These are phyloP conservation scores for Raffaelea ambrosiae DNA, from an alignment of 2,329 filamentous ascomycete species.

Conservation along the genomic window DNA sequence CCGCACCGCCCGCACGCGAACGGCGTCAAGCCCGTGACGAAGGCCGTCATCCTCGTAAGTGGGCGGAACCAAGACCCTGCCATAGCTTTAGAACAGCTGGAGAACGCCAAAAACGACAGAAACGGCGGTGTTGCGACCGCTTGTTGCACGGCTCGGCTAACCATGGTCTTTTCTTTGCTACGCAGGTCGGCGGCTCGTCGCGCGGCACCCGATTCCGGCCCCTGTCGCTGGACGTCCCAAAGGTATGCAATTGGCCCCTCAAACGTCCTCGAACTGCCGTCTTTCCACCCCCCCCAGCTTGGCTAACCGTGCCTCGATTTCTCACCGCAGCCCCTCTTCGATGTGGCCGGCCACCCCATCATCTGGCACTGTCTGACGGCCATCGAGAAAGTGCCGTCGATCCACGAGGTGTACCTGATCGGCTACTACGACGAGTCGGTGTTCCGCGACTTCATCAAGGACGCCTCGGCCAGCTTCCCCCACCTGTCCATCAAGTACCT, in stretches of 20 bases:
- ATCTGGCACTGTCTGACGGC: constrained; percentile 96
- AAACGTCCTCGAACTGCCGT: no score
- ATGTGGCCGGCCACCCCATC: constrained; percentile 96
- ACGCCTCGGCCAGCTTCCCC: constrained; percentile 75
- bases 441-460: constrained; percentile 97
- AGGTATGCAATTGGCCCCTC: constrained; percentile 60
- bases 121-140: no score
- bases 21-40: constrained; percentile 57
- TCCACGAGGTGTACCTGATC: constrained; percentile 95
- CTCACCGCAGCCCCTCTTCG: constrained; percentile 72
- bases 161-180: no score
- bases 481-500: constrained; percentile 89
- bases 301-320: no score
- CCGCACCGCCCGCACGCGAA: constrained; percentile 43
- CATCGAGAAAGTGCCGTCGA: constrained; percentile 77
- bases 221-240: constrained; percentile 89
- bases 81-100: no score
- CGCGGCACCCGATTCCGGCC: constrained; percentile 93
- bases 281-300: no score
- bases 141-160: no score
- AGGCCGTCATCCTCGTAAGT: constrained; percentile 86
- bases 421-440: constrained; percentile 98
- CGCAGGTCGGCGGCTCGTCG: constrained; percentile 85
- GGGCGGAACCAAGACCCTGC: background rate
- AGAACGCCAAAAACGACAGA: background rate